phyloP scores from a whole-genome alignment of 2,329 filamentous ascomycete species.

The Cordyceps farinosa region DNA sequence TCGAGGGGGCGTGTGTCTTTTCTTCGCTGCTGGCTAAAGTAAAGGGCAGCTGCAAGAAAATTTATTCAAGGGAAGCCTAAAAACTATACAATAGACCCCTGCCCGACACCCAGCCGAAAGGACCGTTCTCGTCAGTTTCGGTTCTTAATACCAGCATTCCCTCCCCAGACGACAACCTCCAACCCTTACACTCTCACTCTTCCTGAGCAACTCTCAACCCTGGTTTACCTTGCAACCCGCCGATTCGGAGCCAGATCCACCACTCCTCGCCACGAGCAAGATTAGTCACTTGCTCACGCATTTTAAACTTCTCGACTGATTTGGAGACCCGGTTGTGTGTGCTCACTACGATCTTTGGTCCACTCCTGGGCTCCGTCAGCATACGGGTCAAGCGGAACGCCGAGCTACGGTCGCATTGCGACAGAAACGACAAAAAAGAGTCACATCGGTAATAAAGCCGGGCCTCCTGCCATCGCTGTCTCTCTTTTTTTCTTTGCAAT shows the following conservation, averaged over 20 bases:
- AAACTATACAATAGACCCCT: conserved; percentile 14
- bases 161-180: background rate
- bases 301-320: conserved; percentile 12
- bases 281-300: conserved; percentile 18
- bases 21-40: background rate
- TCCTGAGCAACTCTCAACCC: background rate
- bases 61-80: conserved; percentile 9
- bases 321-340: conserved; percentile 11
- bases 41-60: conserved; percentile 13
- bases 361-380: conserved; percentile 8
- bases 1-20: conserved; percentile 15
- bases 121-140: background rate
- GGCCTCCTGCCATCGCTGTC: background rate
- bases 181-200: background rate
- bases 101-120: background rate
- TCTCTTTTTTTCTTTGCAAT: background rate
- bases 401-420: conserved; percentile 15
- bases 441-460: conserved; percentile 15
- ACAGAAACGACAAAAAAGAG: conserved; percentile 7
- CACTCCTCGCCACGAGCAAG: conserved; percentile 6
- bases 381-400: conserved; percentile 15
- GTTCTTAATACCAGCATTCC: conserved; percentile 1
- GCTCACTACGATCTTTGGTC: conserved; percentile 14
- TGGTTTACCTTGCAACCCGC: conserved; percentile 1
- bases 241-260: conserved; percentile 18